Base-by-base conservation (phyloP, 2,329 filamentous ascomycete species). In the Epichloe uncinata region DNA sequence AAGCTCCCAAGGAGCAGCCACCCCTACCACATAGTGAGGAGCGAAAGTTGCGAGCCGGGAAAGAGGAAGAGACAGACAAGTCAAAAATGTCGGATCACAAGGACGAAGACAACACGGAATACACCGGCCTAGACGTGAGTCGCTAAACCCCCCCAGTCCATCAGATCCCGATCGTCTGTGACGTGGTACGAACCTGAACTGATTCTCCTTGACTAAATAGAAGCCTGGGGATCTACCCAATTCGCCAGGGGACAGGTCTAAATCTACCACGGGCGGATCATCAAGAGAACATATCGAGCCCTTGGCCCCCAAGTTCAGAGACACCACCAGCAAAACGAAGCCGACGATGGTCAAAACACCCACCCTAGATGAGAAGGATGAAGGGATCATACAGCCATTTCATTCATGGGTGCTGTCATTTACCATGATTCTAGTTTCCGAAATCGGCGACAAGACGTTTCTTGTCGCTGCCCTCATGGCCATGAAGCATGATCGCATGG, bases 401-500 rank as follows among this genome's bases (percentile, higher is more conserved):
- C 91, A 98, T 66, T 97, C 93, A 4, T 94, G 93, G 61, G 63
- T 95, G 12, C 81, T 97, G 34, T 95, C 93, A 15, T 81, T 96
- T 53, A 91, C 90, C 51, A 98, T 97, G 93, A 98, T 98, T 60
- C 73, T 97, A 54, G 85, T 97, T 59, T 96, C 91, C 44, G 93
- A 98, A 66, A 82, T 98, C 60, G 93, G 93, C 55, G 93, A 98
- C 78, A 98, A 98, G 72, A 98, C 93, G 0, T 98, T 98, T 73
- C 77, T 98, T 42, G 88, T 98, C 20, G 93, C 93, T 6, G 91
- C 90, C 7, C 79, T 98, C 16, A 98, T 98, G 93, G 93, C 93
- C 12, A 98, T 98, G 93, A 93, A 95, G 65, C 91, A 98, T 61
- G 85, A 93, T 54, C 84, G 93, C 48, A 73, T 95, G 55, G 78